Base-by-base conservation (phyloP, 805 yeast species). In the Myxozyma vanderwaltii region DNA sequence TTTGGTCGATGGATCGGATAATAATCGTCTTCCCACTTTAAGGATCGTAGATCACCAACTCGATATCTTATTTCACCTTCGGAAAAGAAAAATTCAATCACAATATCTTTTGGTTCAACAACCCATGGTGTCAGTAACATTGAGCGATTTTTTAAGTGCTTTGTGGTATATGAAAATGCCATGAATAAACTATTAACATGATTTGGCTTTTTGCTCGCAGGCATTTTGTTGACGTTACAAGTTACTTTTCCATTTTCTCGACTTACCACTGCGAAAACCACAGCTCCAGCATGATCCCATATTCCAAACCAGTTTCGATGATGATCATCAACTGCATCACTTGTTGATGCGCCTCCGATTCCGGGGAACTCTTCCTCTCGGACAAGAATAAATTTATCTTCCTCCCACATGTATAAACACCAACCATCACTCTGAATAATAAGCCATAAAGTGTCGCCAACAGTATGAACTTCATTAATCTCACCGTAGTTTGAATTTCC, bases 321-420 rank as follows among this genome's bases (percentile, higher is more conserved):
- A 33, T 50, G 54, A n/a, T 51, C 61, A 24, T 61, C 63, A 12
- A 58, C 55, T 15, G 54, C 52, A 27, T 59, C 63, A 27, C 57
- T 50, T 1, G 64, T 43, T 3, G 59, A 26, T 10, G 63, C 65
- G 3, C 62, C 63, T 2, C 45, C 38, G 31, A 62, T 54, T 13
- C 47, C 54, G 17, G 35, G 26, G 8, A 60, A 40, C 19, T 26
- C 38, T 8, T 43, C 53, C 17, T 41, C 41, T 17, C 40, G 24
- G 27, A 62, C 51, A 8, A 27, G 35, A 12, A 27, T 23, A 38
- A 62, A 62, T 29, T 43, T 35, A 52, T 62, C 65, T 35, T 55
- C 65, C 38, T 62, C 65, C 65, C 65, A 62, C 43, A 60, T 53
- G 41, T 62, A 58, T n/a, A 62, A 44, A 31, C 54, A 51, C 65